phyloP scores from a whole-genome alignment of 1,284 basidiomycete species.

The Cryptococcus sp. region DNA sequence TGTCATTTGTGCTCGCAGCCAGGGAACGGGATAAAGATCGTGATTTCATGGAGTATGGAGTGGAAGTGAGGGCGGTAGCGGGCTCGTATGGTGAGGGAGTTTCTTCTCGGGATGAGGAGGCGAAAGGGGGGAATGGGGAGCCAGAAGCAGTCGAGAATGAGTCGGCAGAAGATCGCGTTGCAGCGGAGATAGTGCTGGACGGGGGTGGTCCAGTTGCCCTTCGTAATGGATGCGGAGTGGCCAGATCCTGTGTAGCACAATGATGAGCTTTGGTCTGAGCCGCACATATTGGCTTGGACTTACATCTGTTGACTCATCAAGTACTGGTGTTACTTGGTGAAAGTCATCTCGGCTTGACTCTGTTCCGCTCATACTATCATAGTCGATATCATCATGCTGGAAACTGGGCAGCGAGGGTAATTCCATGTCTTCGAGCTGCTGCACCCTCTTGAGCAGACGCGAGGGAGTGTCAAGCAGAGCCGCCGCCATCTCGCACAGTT shows the following conservation, averaged over 20 bases:
- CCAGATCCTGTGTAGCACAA: constrained; percentile 16
- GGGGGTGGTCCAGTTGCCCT: constrained; percentile 12
- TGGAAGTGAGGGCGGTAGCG: constrained; percentile 30
- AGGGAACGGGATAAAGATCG: constrained; percentile 18
- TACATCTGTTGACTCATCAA: constrained; percentile 9
- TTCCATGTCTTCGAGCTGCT: constrained; percentile 47
- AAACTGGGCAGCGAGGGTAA: constrained; percentile 49
- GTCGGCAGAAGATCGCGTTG: constrained; percentile 14
- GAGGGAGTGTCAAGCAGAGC: constrained; percentile 39
- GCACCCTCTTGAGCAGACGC: constrained; percentile 41
- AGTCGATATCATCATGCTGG: constrained; percentile 43
- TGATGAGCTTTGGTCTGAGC: background rate
- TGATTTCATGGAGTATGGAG: constrained; percentile 25
- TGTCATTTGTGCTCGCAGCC: constrained; percentile 13
- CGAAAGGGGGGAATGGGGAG: constrained; percentile 33
- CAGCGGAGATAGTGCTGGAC: constrained; percentile 12
- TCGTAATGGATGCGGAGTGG: constrained; percentile 36
- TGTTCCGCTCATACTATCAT: constrained; percentile 24
- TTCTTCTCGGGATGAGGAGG: background rate
- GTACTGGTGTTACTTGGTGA: background rate
- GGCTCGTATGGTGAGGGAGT: constrained; percentile 28
- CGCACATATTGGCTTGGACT: background rate
- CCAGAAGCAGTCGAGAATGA: constrained; percentile 27
- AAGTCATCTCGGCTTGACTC: constrained; percentile 13
- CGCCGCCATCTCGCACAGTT: constrained; percentile 31